Base-by-base conservation (phyloP, 768 basidiomycete species). In the Mycena olivaceomarginata region DNA sequence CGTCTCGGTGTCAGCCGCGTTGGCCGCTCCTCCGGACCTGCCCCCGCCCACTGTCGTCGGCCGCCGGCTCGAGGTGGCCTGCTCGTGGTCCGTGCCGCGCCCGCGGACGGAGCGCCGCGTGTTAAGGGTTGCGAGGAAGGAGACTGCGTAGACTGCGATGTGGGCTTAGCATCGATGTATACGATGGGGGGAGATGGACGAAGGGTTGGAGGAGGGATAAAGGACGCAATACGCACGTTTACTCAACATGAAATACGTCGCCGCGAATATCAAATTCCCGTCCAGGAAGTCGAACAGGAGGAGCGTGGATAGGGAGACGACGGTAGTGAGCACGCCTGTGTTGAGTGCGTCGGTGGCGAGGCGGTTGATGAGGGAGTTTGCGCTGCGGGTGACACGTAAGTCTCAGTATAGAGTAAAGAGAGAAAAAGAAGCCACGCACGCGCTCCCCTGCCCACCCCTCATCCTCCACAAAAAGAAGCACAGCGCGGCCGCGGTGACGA, bases 71-170 rank as follows among this genome's bases (percentile, higher is more conserved):
- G 63, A 66, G 2, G 77, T 70, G 2, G 60, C 79, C 9, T 84
- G 85, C 81, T 89, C 86, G 57, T 84, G 82, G 69, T 93, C 92
- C 2, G 92, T 91, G 31, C 92, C 92, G 43, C 88, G 86, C 13
- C 92, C 93, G 6, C 89, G 89, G 53, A 92, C 81, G 37, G 83
- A 86, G 66, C 90, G 86, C 22, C 93, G 89, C 4, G 93, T 93
- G 83, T 94, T 94, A 46, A 94, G 87, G 16, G 93, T 92, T 51
- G 93, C 92, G 81, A 94, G 85, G 83, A 93, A 88, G n/a, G 89
- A 91, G 46, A 88, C 84, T 0, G 84, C 88, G 76, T 90, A 91
- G 10, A 89, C 89, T 91, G 70, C 25, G 45, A 25, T 74, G 45
- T 40, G 18, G 13, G 39, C 20, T 8, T n/a, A 43, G 25, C 25